Evolutionary conservation across 306 rosid species (phyloP).

Genomic region (Vigna trinervia): DNA sequence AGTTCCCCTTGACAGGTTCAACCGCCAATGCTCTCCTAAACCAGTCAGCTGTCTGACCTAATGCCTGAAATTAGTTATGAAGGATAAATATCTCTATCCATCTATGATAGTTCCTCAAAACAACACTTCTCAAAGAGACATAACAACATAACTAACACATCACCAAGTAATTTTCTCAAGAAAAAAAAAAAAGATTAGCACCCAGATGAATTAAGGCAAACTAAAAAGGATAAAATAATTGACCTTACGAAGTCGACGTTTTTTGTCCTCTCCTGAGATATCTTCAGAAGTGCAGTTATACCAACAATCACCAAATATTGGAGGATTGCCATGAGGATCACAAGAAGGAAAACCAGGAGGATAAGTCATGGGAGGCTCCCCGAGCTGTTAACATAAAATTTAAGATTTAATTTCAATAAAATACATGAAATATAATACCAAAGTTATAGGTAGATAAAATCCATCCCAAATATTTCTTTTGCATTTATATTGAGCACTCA

Average conservation of each 20-base stretch:
- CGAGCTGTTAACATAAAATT: conserved; percentile 65
- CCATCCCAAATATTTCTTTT: neutral
- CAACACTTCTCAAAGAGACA: conserved; percentile 7
- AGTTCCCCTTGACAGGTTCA: conserved; percentile 94
- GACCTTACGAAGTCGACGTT: conserved; percentile 85
- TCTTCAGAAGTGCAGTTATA: conserved; percentile 93
- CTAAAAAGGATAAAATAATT: conserved; percentile 22
- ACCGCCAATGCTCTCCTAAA: conserved; percentile 91
- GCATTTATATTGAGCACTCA: conserved; percentile 47
- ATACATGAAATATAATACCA: conserved; percentile 26
- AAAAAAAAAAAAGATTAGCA: neutral
- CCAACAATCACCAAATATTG: conserved; percentile 94
- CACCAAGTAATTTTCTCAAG: conserved; percentile 13
- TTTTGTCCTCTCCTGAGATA: conserved; percentile 92
- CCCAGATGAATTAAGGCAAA: conserved; percentile 19
- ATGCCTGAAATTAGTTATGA: conserved; percentile 67
- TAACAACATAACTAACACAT: neutral
- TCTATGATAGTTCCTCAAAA: conserved; percentile 1
- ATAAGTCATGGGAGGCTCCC: conserved; percentile 76
- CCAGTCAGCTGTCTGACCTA: conserved; percentile 97
- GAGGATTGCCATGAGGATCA: conserved; percentile 79
- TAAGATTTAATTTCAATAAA: conserved; percentile 30
- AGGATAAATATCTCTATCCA: conserved; percentile 39
- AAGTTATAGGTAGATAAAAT: conserved; percentile 20
- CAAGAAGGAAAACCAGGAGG: conserved; percentile 72